Evolutionary conservation across 208 protist genomes (phyloP), one percentile per base, ranked within the genome.

Genomic region (Vickermania spadyakhi): DNA sequence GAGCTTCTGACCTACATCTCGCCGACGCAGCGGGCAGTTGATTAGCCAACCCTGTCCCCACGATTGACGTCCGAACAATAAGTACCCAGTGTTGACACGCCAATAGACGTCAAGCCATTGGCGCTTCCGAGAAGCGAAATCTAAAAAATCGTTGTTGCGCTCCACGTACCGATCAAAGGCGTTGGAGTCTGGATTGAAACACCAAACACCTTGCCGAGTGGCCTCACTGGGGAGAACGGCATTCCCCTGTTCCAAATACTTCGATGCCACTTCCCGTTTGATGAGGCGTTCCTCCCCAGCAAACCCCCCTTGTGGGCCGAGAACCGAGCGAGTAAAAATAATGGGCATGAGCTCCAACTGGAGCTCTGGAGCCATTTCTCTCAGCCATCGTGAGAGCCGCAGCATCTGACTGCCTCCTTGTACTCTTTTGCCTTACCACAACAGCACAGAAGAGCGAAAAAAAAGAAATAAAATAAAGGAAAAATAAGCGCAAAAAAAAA

Each of bases 51-150:
- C 89, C 63, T 91, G 84, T 30, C 89, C 89, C 84, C 86, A 96
- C 31, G 86, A 92, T 61, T 92, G 84, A 1, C 89, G 81, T 0
- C 84, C 86, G 59, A 93, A 92, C 31, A 96, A 69, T 28, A 96
- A 72, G 66, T 96, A 96, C 31, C 89, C 89, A 0, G 89, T 96
- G 72, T 96, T 96, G 25, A 96, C 89, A 41, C 89, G 84, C 86
- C 89, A 96, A 75, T 96, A 96, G 23, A 96, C 84, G 59, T 96
- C 89, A 5, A 96, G 73, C 86, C 89, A 96, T 73, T 96, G 89
- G 55, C 89, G 78, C 73, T 96, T 96, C 49, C 89, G 83, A 0
- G 89, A 77, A 27, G 86, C 86, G 57, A 96, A 96, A 66, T 96
- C 89, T 41, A 96, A 82, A 56, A 96, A 96, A 7, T 93, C 83